A percentile compares a stretch with the other conserved stretches of the same genome.
These are phyloP conservation scores for Daldinia eschscholtzii DNA, from an alignment of 2,329 filamentous ascomycete species.

Conservation along the genomic window DNA sequence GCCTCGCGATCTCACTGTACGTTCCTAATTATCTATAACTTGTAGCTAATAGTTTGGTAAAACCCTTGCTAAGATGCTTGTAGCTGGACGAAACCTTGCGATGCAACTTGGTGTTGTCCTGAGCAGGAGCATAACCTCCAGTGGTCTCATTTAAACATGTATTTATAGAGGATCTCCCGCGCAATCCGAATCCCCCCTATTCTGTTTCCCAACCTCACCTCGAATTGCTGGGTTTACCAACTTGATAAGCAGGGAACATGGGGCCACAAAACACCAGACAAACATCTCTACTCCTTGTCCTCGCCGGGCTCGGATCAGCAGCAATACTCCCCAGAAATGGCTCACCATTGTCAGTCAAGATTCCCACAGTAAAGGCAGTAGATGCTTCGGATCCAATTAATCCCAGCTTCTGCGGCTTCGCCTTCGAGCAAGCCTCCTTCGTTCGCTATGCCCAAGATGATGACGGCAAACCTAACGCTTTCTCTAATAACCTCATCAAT, in stretches of 20 bases:
- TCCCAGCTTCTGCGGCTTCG: constrained; percentile 51
- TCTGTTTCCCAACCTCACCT: constrained; percentile 1
- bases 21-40: constrained; percentile 15
- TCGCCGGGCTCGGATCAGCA: constrained; percentile 38
- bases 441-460: constrained; percentile 52
- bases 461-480: constrained; percentile 51
- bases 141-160: constrained; percentile 34
- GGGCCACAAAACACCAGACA: constrained; percentile 17
- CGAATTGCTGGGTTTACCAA: neutral
- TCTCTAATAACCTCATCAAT: constrained; percentile 54
- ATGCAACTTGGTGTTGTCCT: constrained; percentile 37
- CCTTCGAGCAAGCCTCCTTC: constrained; percentile 54
- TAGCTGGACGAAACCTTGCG: constrained; percentile 4
- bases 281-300: constrained; percentile 36
- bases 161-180: constrained; percentile 24
- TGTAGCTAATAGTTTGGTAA: constrained; percentile 21
- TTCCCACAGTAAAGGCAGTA: constrained; percentile 34
- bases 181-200: constrained; percentile 21
- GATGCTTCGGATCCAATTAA: constrained; percentile 44
- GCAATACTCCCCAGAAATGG: constrained; percentile 35
- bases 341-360: constrained; percentile 32
- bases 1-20: constrained; percentile 22
- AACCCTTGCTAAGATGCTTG: constrained; percentile 10
- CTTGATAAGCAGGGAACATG: constrained; percentile 28
- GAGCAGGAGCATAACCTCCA: constrained; percentile 26